A percentile compares a stretch with the other conserved stretches of the same genome.
phyloP scores from a whole-genome alignment of 2,329 filamentous ascomycete species.

The Anthostomella pinea region DNA sequence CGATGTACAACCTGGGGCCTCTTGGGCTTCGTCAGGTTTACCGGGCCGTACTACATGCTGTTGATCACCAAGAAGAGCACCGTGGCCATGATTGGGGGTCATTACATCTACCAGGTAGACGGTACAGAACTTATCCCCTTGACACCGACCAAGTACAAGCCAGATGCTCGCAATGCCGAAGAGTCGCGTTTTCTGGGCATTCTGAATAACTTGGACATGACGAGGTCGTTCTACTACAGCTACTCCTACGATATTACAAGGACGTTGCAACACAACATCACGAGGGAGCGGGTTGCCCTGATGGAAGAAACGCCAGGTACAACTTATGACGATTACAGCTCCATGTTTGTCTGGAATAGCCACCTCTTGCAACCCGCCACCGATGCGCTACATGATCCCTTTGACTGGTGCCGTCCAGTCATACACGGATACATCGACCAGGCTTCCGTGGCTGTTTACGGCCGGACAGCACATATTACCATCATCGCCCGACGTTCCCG shows the following conservation, averaged over 20 bases:
- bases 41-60: constrained; percentile 94
- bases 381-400: constrained; percentile 70
- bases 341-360: constrained; percentile 98
- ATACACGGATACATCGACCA: constrained; percentile 97
- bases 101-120: constrained; percentile 94
- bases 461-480: constrained; percentile 84
- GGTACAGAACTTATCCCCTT: constrained; percentile 88
- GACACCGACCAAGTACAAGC: constrained; percentile 70
- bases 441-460: constrained; percentile 79
- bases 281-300: constrained; percentile 70
- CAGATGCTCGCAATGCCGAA: constrained; percentile 78
- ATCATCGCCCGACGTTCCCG: constrained; percentile 90
- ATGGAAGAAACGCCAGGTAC: constrained; percentile 60
- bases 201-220: constrained; percentile 85
- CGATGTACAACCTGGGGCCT: constrained; percentile 92
- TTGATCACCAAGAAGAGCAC: constrained; percentile 94
- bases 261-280: constrained; percentile 89
- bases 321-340: constrained; percentile 68
- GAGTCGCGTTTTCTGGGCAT: constrained; percentile 87
- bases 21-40: constrained; percentile 93
- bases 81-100: constrained; percentile 92
- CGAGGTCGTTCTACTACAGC: constrained; percentile 94
- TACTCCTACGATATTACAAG: constrained; percentile 96
- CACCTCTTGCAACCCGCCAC: constrained; percentile 78
- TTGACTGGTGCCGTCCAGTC: constrained; percentile 93